Evolutionary conservation across 106 monocot genomes (phyloP).

Genomic region (Iris macrosiphon): DNA sequence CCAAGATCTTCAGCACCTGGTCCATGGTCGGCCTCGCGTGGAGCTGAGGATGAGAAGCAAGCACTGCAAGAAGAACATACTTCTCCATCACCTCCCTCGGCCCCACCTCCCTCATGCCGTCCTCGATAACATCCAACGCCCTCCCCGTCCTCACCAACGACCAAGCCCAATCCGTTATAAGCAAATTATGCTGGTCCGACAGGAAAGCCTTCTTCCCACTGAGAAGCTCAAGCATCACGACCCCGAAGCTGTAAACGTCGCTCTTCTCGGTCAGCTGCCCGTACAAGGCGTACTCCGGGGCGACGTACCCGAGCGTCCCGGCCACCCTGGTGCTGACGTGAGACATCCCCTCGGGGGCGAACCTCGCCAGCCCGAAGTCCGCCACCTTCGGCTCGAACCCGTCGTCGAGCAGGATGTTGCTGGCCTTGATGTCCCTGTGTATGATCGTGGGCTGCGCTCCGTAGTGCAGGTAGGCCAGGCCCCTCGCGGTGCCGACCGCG

Average conservation of each 20-base stretch:
- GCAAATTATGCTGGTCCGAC: conserved; percentile 29
- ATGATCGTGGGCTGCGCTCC: conserved; percentile 73
- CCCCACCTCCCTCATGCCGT: conserved; percentile 62
- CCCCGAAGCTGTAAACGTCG: conserved; percentile 89
- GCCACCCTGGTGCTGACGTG: conserved; percentile 94
- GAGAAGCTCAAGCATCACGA: conserved; percentile 79
- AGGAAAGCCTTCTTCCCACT: conserved; percentile 84
- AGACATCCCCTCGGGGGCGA: conserved; percentile 74
- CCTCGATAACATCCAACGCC: conserved; percentile 63
- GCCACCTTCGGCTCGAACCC: conserved; percentile 74
- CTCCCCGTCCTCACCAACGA: conserved; percentile 50
- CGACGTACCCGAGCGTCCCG: conserved; percentile 82
- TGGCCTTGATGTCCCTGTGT: conserved; percentile 89
- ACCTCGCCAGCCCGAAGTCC: conserved; percentile 87
- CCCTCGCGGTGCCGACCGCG: conserved; percentile 73
- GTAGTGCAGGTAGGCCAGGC: conserved; percentile 72
- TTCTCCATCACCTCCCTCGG: conserved; percentile 62
- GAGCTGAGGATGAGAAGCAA: conserved; percentile 80
- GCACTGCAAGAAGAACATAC: conserved; percentile 69
- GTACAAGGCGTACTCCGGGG: conserved; percentile 88
- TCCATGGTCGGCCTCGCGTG: conserved; percentile 91
- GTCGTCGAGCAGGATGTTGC: conserved; percentile 72
- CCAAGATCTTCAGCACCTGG: conserved; percentile 74
- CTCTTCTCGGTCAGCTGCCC: conserved; percentile 91
- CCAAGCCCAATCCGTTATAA: conserved; percentile 93